Evolutionary conservation across 352 stramenopile species (phyloP), one percentile per base, ranked within the genome.

Genomic region (Peronospora belbahrii): DNA sequence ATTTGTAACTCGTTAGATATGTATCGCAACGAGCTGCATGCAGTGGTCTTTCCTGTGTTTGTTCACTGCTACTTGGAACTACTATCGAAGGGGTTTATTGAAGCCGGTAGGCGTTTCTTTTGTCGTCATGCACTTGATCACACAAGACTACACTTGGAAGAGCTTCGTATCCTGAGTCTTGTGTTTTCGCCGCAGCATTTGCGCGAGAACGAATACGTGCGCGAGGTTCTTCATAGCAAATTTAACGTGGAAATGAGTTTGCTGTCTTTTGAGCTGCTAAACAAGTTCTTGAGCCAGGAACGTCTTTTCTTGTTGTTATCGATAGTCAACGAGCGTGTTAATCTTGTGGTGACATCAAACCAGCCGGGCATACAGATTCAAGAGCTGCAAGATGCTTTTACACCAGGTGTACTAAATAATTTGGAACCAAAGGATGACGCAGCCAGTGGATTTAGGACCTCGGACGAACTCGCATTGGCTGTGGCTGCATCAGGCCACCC

Each of bases 1-100:
- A 83, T 92, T 37, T 82, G 72, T 59, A 89, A 88, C 53, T 85
- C 81, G 51, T 57, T 92, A 9, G 81, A 92, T 42, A 85, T 88
- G 76, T 88, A 88, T 58, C 85, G 85, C 43, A 85, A 78, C 55
- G 81, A 92, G 53, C 57, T 92, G 34, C 78, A 92, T 45, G 74
- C 70, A 0, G 68, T 92, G 32, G 62, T 73, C 23, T 92, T 85
- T 24, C 81, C 81, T 25, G 53, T 92, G 41, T 92, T 88, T 44
- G 76, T 88, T 35, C 81, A 90, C 61, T 87, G 74, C 53, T 90
- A 81, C 51, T 52, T 92, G 27, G 81, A 92, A 44, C 57, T 92
- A 18, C 47, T 89, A n/a, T 49, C 62, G 3, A 88, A 88, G 38
- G 81, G 78, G 0, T 85, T 68, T 17, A 32, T 52, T 2, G 63